These are phyloP conservation scores for Orbilia quercus DNA, from an alignment of 2,329 filamentous ascomycete genomes.

Conservation along the genomic window DNA sequence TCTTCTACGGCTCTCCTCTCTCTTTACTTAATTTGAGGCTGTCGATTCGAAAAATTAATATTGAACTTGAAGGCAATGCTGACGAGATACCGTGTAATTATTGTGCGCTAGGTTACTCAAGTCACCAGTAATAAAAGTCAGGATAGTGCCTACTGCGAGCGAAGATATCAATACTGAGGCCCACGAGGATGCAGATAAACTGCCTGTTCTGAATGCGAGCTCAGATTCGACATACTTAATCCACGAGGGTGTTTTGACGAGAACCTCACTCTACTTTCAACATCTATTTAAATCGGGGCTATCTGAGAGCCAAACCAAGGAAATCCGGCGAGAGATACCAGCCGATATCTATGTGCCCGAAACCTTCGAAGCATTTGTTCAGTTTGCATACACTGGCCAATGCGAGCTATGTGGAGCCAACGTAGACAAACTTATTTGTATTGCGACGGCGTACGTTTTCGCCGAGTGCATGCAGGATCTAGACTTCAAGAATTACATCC, in stretches of 20 bases:
- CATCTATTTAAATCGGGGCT: slow-evolving; percentile 8
- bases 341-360: background rate
- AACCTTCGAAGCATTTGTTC: slow-evolving; percentile 20
- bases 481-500: slow-evolving; percentile 6
- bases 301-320: background rate
- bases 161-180: too few relatives aligned
- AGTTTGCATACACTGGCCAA: slow-evolving; percentile 20
- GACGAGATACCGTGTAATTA: too few relatives aligned
- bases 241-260: slow-evolving; percentile 5
- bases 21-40: too few relatives aligned
- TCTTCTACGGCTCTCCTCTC: too few relatives aligned
- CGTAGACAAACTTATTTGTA: background rate
- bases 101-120: slow-evolving; percentile 5
- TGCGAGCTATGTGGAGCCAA: background rate
- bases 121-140: background rate
- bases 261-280: slow-evolving; percentile 8
- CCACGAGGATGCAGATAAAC: too few relatives aligned
- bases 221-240: background rate
- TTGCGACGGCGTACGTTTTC: slow-evolving; percentile 27
- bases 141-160: background rate
- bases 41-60: too few relatives aligned
- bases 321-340: background rate
- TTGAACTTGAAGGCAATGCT: too few relatives aligned
- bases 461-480: slow-evolving; percentile 19
- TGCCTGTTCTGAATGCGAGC: background rate